Percentiles rank a stretch among this genome's conserved stretches.
phyloP scores from a whole-genome alignment of 163 green algal genomes.

The Scenedesmus sp. region DNA sequence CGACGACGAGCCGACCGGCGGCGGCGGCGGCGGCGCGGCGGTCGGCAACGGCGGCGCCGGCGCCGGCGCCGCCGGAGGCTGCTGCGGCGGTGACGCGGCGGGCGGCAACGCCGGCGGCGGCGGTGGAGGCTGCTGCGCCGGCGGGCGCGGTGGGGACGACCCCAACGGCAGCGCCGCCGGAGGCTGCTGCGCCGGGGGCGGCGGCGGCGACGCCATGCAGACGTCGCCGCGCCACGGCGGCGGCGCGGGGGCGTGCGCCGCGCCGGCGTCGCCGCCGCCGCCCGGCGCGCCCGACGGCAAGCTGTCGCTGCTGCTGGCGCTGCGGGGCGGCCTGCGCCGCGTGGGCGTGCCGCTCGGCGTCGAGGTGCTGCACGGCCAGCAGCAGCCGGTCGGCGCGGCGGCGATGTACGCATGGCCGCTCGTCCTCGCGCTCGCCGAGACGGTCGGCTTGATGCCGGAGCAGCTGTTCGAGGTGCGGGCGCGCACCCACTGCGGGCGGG shows the following conservation, averaged over 20 bases:
- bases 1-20: too few species aligned
- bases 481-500: too few species aligned
- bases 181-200: background rate
- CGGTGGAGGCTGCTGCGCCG: too few species aligned
- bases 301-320: constrained; percentile 26
- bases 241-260: too few species aligned
- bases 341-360: constrained; percentile 23
- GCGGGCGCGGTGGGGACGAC: too few species aligned
- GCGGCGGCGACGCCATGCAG: constrained; percentile 8
- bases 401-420: constrained; percentile 21
- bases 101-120: too few species aligned
- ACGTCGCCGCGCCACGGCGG: background rate
- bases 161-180: too few species aligned
- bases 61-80: too few species aligned
- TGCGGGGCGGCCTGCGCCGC: background rate
- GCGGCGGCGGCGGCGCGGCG: too few species aligned
- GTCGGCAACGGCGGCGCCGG: too few species aligned
- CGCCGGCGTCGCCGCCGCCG: background rate
- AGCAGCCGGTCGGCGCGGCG: background rate
- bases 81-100: too few species aligned
- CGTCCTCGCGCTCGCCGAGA: constrained; percentile 25
- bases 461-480: constrained; percentile 32
- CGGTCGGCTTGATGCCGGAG: constrained; percentile 3
- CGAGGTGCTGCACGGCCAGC: constrained; percentile 24
- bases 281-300: constrained; percentile 15